A percentile compares a stretch with the other conserved stretches of the same genome.
Conservation (phyloP, 371 early-diverging fungal genomes). For the Mucor irregularis region DNA sequence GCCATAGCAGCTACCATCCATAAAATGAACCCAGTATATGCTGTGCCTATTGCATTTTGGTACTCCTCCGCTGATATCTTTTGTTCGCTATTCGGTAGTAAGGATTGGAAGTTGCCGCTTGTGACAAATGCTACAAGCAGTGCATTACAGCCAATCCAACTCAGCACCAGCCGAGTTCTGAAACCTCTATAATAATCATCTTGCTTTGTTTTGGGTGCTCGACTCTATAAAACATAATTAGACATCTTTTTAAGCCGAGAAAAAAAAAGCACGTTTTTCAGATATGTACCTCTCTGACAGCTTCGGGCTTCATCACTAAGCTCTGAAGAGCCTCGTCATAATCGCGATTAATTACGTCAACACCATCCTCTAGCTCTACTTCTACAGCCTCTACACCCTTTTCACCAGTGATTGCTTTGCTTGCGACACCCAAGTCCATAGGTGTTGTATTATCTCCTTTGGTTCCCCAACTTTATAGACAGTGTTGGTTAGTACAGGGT, state of each 20-base stretch:
- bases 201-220: slow-evolving; percentile 75
- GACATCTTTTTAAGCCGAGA: neutral
- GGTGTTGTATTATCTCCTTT: slow-evolving; percentile 78
- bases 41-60: slow-evolving; percentile 16
- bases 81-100: slow-evolving; percentile 21
- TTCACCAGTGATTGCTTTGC: slow-evolving; percentile 54
- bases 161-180: slow-evolving; percentile 79
- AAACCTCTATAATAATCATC: slow-evolving; percentile 88
- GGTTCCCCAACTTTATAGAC: slow-evolving; percentile 81
- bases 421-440: slow-evolving; percentile 64
- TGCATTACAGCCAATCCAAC: slow-evolving; percentile 86
- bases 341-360: slow-evolving; percentile 69
- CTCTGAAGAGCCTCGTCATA: slow-evolving; percentile 76
- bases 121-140: slow-evolving; percentile 73
- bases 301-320: slow-evolving; percentile 49
- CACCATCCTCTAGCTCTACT: slow-evolving; percentile 70
- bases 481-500: neutral
- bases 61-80: slow-evolving; percentile 16
- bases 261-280: too few species aligned
- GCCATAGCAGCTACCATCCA: slow-evolving; percentile 83
- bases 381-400: slow-evolving; percentile 47
- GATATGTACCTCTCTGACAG: slow-evolving; percentile 26
- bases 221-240: slow-evolving; percentile 37
- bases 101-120: slow-evolving; percentile 46
- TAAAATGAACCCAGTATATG: slow-evolving; percentile 81